Evolutionary conservation across 176 grass and related monocot species (phyloP).

Genomic region (Juncus inflexus): DNA sequence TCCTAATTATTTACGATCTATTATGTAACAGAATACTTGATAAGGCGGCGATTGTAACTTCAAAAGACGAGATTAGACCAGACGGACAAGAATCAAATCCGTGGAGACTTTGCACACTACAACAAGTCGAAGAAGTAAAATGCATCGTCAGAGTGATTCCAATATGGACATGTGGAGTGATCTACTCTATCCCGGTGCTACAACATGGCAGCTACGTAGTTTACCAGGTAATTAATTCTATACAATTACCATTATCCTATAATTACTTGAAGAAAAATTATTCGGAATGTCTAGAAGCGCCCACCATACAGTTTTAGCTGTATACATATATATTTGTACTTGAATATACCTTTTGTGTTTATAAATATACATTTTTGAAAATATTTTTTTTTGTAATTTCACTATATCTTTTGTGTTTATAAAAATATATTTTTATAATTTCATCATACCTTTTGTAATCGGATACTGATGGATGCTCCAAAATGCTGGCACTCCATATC

Average conservation of each 20-base stretch:
- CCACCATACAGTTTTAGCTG: too few relatives aligned
- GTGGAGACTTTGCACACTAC: slow-evolving; percentile 52
- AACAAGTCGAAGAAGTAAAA: slow-evolving; percentile 83
- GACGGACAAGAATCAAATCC: slow-evolving; percentile 19
- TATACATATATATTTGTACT: too few relatives aligned
- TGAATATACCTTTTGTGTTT: too few relatives aligned
- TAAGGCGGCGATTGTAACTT: slow-evolving; percentile 36
- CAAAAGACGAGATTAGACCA: slow-evolving; percentile 13
- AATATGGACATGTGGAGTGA: slow-evolving; percentile 49
- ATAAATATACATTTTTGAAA: too few relatives aligned
- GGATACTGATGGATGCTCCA: too few relatives aligned
- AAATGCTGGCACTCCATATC: too few relatives aligned
- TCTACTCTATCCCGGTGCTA: slow-evolving; percentile 46
- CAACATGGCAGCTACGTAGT: slow-evolving; percentile 56
- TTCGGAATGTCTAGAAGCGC: too few relatives aligned
- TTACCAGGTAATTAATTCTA: slow-evolving; percentile 15
- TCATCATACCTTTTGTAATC: too few relatives aligned
- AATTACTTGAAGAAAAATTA: too few relatives aligned
- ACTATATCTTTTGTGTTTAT: too few relatives aligned
- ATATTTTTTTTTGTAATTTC: too few relatives aligned
- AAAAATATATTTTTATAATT: too few relatives aligned
- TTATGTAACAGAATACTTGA: slow-evolving; percentile 42
- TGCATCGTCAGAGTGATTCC: slow-evolving; percentile 53
- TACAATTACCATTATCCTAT: background rate
- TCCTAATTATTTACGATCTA: background rate